Base-by-base conservation (phyloP, 1,139 yeast species). In the Candida pseudoviswanathii region DNA sequence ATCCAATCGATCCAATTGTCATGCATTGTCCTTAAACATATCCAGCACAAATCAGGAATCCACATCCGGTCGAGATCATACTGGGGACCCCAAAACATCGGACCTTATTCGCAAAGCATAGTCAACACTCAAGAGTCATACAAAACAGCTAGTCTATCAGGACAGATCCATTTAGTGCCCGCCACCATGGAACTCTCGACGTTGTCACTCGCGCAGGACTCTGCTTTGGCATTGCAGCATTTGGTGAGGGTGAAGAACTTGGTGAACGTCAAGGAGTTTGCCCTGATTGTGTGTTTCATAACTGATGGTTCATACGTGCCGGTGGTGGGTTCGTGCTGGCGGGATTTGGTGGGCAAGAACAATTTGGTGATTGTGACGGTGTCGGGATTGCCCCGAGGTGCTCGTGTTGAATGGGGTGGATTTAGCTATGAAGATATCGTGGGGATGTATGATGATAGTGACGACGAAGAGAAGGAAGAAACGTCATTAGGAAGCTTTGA, bases 1-100 rank as follows among this genome's bases (percentile, higher is more conserved):
- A 37, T 85, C 1, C 48, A 56, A 1, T 63, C 65, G 0, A 63
- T 86, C 1, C 87, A 83, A 56, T 62, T 91, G 9, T 87, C 96
- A 0, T 83, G 88, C 34, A 69, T 77, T 4, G 75, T 77, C 1
- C 64, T 79, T 5, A 61, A 63, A 34, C 54, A 64, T 46, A 50
- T 62, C 5, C 47, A 54, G 2, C 56, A 56, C 27, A 83, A 84
- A 56, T 70, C 70, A 39, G 97, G 98, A 0, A 71, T 94, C 25
- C 98, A 94, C 62, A 89, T 94, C 3, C 90, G 94, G 58, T 90
- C 98, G 0, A 76, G 94, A 51, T 90, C 97, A 29, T 91, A 86
- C 64, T 94, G 99, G 99, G 97, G 97, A 0, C 99, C 99, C 0
- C 95, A 96, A 43, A 94, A 94, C 58, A 94, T 94, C 49, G 99